phyloP scores from a whole-genome alignment of 371 early-diverging fungal species.

The Mucor mucedo region DNA sequence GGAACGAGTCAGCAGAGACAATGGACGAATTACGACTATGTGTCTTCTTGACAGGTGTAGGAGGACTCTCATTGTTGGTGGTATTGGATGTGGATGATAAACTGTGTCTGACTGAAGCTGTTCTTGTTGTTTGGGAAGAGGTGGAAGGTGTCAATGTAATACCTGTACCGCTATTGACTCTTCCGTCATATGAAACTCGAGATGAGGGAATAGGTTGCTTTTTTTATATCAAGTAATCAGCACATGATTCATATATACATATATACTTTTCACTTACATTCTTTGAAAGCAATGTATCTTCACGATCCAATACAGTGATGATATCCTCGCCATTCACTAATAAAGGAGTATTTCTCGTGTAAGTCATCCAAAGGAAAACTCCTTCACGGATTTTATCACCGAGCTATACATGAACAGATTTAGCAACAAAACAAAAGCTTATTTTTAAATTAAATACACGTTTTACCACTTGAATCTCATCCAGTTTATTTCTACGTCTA shows the following conservation, averaged over 20 bases:
- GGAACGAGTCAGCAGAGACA: background rate
- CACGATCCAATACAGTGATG: conserved; percentile 32
- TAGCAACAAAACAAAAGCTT: background rate
- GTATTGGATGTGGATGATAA: background rate
- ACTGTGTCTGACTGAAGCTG: conserved; percentile 11
- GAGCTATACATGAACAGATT: conserved; percentile 16
- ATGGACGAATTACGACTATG: conserved; percentile 11
- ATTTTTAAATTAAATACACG: background rate
- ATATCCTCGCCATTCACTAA: conserved; percentile 38
- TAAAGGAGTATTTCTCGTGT: conserved; percentile 32
- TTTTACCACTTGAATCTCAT: conserved; percentile 30
- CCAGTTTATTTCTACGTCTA: conserved; percentile 33
- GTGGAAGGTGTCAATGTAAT: conserved; percentile 22
- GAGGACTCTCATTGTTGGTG: background rate
- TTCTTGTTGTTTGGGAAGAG: conserved; percentile 17
- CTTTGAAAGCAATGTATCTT: conserved; percentile 33
- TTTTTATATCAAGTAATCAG: background rate
- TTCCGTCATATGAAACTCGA: conserved; percentile 23
- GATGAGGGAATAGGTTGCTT: conserved; percentile 32
- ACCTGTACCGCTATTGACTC: conserved; percentile 11
- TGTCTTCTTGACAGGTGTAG: conserved; percentile 2
- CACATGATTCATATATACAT: background rate
- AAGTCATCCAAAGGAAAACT: conserved; percentile 33
- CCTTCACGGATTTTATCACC: conserved; percentile 40
- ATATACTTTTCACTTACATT: conserved; percentile 24